Evolutionary conservation across 805 yeast species (phyloP).

Genomic region (Monosporozyma servazzii): DNA sequence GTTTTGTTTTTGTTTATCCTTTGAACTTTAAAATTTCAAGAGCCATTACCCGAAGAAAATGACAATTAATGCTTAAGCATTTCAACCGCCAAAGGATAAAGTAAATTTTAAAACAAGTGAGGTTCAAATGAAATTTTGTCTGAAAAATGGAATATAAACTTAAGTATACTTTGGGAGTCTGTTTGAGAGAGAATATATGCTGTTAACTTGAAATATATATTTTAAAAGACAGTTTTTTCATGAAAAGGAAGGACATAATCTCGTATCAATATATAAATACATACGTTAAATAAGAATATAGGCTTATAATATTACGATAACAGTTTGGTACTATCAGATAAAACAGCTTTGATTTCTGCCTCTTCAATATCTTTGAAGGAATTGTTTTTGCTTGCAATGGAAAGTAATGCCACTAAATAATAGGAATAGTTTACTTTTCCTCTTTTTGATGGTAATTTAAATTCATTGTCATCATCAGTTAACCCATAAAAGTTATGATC

Average conservation of each 20-base stretch:
- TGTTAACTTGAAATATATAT: no score
- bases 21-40: background rate
- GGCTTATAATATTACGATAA: background rate
- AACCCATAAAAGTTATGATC: slow-evolving; percentile 74
- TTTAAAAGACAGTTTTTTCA: no score
- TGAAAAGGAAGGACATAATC: no score
- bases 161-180: background rate
- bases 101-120: background rate
- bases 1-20: background rate
- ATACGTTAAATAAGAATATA: background rate
- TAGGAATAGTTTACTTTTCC: slow-evolving; percentile 43
- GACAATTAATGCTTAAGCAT: background rate
- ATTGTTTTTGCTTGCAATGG: background rate
- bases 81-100: background rate
- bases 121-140: background rate
- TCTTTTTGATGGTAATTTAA: slow-evolving; percentile 36
- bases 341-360: background rate
- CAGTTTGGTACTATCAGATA: background rate
- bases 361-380: background rate
- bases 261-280: no score
- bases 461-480: slow-evolving; percentile 30
- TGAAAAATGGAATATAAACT: background rate
- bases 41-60: background rate
- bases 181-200: background rate
- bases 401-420: slow-evolving; percentile 28